Conservation (phyloP, 23 red algal genomes). For the Gracilaria domingensis region DNA sequence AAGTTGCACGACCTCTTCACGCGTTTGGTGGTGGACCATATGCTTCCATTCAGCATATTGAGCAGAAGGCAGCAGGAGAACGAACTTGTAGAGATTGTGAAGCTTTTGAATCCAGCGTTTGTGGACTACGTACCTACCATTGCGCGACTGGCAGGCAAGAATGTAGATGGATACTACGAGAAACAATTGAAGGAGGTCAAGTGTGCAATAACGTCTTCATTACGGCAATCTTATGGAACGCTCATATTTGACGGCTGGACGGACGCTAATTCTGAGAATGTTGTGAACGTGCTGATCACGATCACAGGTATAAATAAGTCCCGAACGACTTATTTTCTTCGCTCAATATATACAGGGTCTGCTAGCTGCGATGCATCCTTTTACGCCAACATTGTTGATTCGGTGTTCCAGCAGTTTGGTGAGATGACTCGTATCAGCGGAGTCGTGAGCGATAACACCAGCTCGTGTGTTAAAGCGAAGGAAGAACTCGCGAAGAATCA, state of each 20-base stretch:
- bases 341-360: constrained; percentile 7
- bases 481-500: background rate
- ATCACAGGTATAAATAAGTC: background rate
- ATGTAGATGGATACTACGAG: too few species aligned
- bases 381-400: background rate
- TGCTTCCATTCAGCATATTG: too few species aligned
- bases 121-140: too few species aligned
- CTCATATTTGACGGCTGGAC: constrained; percentile 26
- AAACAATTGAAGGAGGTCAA: too few species aligned
- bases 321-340: background rate
- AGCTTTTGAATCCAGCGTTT: too few species aligned
- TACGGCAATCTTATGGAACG: background rate
- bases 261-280: background rate
- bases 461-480: background rate
- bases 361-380: background rate
- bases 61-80: too few species aligned
- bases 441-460: background rate
- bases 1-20: too few species aligned
- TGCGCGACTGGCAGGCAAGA: too few species aligned
- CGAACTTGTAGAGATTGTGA: too few species aligned
- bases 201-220: too few species aligned
- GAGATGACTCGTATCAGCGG: background rate
- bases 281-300: background rate
- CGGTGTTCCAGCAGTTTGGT: background rate
- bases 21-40: too few species aligned